Base-by-base conservation (phyloP, 352 stramenopile genomes). In the Phytophthora palmivora region DNA sequence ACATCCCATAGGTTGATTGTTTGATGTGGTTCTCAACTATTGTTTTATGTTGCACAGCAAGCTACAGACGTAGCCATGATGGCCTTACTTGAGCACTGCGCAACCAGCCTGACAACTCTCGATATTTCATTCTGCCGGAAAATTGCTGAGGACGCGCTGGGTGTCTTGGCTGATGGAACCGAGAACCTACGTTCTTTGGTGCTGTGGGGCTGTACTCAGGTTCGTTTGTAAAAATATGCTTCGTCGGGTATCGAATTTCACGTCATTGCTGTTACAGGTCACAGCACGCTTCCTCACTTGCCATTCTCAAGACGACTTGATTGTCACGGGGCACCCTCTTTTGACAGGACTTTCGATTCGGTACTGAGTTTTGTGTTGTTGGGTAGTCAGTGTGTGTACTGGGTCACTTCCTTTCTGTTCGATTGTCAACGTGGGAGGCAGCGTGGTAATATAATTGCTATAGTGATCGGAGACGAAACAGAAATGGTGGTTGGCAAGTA, bases 71-170 rank as follows among this genome's bases (percentile, higher is more conserved):
- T 57, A 7, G 52, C 74, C 6, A 78, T 92, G 36, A 46, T 77
- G 24, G 58, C 67, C 15, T 58, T 94, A 39, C 65, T 87, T 39
- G 77, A 79, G 38, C 62, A 82, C 37, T 92, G 83, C 22, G 46
- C 63, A 6, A 65, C 63, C 7, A 82, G 55, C 26, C 41, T 94
- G 2, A 49, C 53, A 2, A 75, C 53, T 8, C 70, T 94, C 15
- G 83, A 94, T 61, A 79, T 94, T 26, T 94, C 86, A 4, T 94
- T 94, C 43, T 92, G 84, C 30, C 74, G 86, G 12, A 82, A 82
- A 16, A 77, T 94, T 11, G 73, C 75, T 0, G 86, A 94, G 50
- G 81, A 92, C 33, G 80, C 74, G 7, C 58, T 94, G 5, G 86
- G 86, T 1, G 61, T 83, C 32, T 87, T 91, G 41, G 79, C 68